phyloP scores from a whole-genome alignment of 2,329 filamentous ascomycete species.

The Zopfia rhizophila region DNA sequence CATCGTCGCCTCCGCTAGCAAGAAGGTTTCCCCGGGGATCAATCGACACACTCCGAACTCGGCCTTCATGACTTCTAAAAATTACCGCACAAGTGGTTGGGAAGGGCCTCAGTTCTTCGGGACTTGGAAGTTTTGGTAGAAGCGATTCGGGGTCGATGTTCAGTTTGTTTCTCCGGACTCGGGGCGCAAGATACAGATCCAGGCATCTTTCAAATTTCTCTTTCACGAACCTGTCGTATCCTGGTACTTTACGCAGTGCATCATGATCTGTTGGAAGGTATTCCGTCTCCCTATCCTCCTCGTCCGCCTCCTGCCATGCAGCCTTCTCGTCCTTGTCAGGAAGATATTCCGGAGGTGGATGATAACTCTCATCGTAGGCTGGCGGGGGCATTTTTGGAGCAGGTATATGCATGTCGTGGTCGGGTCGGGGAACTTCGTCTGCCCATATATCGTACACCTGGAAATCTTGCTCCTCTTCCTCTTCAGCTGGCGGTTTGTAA shows the following conservation, averaged over 20 bases:
- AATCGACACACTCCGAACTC: conserved; percentile 84
- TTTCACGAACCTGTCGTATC: conserved; percentile 89
- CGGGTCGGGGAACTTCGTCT: conserved; percentile 82
- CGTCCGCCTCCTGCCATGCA: conserved; percentile 85
- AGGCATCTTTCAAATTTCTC: conserved; percentile 96
- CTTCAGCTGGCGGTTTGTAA: conserved; percentile 80
- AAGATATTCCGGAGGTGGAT: conserved; percentile 93
- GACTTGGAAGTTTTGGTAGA: conserved; percentile 90
- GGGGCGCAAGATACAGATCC: conserved; percentile 93
- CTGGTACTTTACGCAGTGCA: conserved; percentile 89
- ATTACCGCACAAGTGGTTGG: conserved; percentile 88
- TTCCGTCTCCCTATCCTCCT: conserved; percentile 89
- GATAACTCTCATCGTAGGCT: conserved; percentile 95
- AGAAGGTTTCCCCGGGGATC: conserved; percentile 88
- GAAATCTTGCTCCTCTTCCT: conserved; percentile 77
- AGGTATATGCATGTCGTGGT: conserved; percentile 93
- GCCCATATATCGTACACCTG: conserved; percentile 90
- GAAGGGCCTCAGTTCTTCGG: conserved; percentile 94
- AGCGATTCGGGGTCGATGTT: conserved; percentile 96
- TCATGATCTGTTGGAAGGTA: conserved; percentile 86
- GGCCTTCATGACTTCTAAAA: conserved; percentile 87
- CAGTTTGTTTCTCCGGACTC: conserved; percentile 90
- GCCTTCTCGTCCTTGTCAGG: conserved; percentile 86
- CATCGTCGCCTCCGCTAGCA: conserved; percentile 93
- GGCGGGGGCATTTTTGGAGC: conserved; percentile 94